A percentile compares a stretch with the other conserved stretches of the same genome.
Conservation (phyloP, 2,329 filamentous ascomycete species). For the Aspergillus vadensis region DNA sequence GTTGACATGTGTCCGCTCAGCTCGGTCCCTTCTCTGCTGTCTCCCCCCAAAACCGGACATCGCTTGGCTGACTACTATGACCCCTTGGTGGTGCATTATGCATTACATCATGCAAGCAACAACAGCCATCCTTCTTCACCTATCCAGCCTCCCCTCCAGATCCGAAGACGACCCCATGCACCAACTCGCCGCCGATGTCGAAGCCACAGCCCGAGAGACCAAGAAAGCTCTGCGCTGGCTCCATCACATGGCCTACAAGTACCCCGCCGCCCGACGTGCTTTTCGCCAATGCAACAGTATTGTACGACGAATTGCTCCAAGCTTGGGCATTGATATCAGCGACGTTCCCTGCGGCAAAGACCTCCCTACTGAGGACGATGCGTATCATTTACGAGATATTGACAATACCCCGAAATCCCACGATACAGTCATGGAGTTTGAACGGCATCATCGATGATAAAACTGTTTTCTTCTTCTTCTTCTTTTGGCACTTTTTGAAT, state of each 20-base stretch:
- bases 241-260: constrained; percentile 33
- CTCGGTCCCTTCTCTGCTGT: constrained; percentile 39
- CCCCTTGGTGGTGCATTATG: constrained; percentile 48
- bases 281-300: constrained; percentile 39
- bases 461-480: neutral
- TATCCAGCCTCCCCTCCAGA: constrained; percentile 27
- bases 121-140: constrained; percentile 43
- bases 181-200: constrained; percentile 23
- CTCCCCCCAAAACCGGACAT: constrained; percentile 42
- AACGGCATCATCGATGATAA: neutral
- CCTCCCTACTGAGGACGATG: neutral
- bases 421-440: neutral
- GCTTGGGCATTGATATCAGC: constrained; percentile 32
- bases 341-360: constrained; percentile 31
- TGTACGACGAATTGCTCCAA: constrained; percentile 33
- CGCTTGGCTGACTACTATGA: constrained; percentile 35
- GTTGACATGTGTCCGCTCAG: constrained; percentile 40
- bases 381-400: neutral
- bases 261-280: constrained; percentile 36
- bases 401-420: neutral
- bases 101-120: constrained; percentile 48
- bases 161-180: constrained; percentile 11
- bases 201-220: constrained; percentile 29
- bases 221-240: constrained; percentile 46
- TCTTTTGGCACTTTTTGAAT: neutral